Evolutionary conservation across 2,329 filamentous ascomycete species (phyloP), one percentile per base, ranked within the genome.

Genomic region (Zymoseptoria passerinii): DNA sequence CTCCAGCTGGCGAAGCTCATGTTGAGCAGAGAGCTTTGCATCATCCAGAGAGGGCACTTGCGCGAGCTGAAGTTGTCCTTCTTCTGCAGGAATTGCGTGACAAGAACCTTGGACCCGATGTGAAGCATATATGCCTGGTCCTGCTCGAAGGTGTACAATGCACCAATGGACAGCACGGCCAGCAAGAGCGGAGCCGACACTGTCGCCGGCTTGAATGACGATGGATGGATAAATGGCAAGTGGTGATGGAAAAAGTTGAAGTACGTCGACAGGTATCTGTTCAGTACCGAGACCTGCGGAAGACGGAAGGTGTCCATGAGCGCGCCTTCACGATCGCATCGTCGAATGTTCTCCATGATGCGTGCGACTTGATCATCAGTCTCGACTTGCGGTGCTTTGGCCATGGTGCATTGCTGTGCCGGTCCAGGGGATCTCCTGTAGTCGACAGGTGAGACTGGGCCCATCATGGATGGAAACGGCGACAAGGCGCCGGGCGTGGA

Each of bases 1-100:
- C 94, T 97, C 94, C 94, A 99, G 79, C 92, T 97, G 57, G 94
- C 91, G 73, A 99, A 97, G 65, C 96, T 87, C 94, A 97, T 97
- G 80, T 99, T 99, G 59, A 99, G 80, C 56, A 99, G 79, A 3
- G 92, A 95, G 73, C 90, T 90, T 73, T 99, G 94, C 90, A 97
- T 97, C 52, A 92, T 94, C 92, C 94, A 97, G 13, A 99, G 77
- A 3, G 94, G 94, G 69, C 92, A 97, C 74, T 96, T 97, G 67
- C 92, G 86, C 8, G 94, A 97, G 79, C 92, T 96, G 74, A 97
- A 97, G 76, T 95, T 96, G 74, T 96, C 92, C 80, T 96, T 96
- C 78, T 96, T 95, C 75, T 96, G 91, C 62, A 99, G 75, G 74
- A 97, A 97, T 73, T 96, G 90, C 72, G 95, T 96, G 68, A 97